Evolutionary conservation across 768 basidiomycete genomes (phyloP).

Genomic region (Hemileccinum impolitum): DNA sequence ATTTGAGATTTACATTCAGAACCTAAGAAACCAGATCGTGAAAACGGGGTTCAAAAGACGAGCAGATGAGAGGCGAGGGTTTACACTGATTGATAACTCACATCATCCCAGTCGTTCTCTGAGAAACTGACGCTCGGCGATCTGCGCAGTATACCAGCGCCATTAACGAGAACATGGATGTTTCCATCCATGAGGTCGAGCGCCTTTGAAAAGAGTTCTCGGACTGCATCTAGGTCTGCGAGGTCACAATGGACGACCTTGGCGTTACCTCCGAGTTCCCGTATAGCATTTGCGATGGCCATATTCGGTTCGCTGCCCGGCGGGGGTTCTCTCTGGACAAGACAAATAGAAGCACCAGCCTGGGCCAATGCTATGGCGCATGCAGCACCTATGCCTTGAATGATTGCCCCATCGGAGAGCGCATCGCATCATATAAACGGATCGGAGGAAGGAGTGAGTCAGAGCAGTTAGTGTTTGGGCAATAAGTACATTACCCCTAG

Average conservation of each 20-base stretch:
- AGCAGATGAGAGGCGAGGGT: conserved; percentile 6
- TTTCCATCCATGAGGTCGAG: conserved; percentile 47
- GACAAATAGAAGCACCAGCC: conserved; percentile 49
- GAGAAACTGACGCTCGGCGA: conserved; percentile 62
- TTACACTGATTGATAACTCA: conserved; percentile 32
- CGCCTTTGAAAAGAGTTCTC: conserved; percentile 45
- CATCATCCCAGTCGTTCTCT: conserved; percentile 71
- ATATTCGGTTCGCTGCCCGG: conserved; percentile 32
- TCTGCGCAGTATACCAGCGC: conserved; percentile 59
- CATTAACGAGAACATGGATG: conserved; percentile 67
- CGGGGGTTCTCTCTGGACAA: conserved; percentile 44
- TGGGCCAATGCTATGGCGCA: conserved; percentile 54
- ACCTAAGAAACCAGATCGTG: conserved; percentile 45
- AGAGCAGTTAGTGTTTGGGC: conserved; percentile 11
- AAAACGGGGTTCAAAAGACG: conserved; percentile 9
- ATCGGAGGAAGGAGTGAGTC: conserved; percentile 3
- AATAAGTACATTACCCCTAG: conserved; percentile 54
- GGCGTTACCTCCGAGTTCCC: conserved; percentile 31
- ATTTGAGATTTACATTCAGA: conserved; percentile 83
- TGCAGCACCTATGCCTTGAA: conserved; percentile 51
- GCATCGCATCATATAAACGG: conserved; percentile 13
- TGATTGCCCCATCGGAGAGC: conserved; percentile 8
- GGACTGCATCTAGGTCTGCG: conserved; percentile 46
- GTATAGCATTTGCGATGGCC: conserved; percentile 36
- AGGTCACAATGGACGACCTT: conserved; percentile 58